Percentiles rank a stretch among this genome's conserved stretches.
phyloP scores from a whole-genome alignment of 768 basidiomycete genomes.

The Russula sp. region DNA sequence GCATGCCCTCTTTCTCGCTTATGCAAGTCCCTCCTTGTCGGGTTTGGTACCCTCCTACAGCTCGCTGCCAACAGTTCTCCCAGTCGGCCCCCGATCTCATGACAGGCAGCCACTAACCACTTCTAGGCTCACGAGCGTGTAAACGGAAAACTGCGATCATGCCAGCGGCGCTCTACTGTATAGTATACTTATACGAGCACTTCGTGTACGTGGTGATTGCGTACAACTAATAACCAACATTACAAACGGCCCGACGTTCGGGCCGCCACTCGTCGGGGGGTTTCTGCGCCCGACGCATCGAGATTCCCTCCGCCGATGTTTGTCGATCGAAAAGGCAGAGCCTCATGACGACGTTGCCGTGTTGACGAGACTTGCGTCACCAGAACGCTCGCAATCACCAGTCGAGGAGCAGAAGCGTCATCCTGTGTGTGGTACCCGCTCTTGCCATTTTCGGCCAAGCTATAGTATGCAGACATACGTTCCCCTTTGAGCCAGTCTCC shows the following conservation, averaged over 20 bases:
- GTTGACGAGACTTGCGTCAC: background rate
- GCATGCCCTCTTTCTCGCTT: background rate
- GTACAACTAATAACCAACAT: background rate
- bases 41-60: background rate
- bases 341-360: too few relatives aligned
- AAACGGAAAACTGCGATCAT: background rate
- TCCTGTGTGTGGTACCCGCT: background rate
- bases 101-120: background rate
- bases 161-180: background rate
- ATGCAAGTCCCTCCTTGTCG: background rate
- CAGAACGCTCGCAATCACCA: too few relatives aligned
- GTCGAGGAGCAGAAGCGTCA: background rate
- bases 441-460: background rate
- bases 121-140: background rate
- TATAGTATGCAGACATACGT: background rate
- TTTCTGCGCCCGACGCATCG: background rate
- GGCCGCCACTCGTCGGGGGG: background rate
- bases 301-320: background rate
- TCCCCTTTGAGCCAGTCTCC: background rate
- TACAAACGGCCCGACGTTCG: background rate
- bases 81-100: background rate
- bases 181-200: background rate
- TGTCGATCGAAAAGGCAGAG: background rate
- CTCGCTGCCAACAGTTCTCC: background rate
- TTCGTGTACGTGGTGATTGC: background rate